Percentiles rank a stretch among this genome's conserved stretches.
phyloP scores from a whole-genome alignment of 1,284 basidiomycete species.

The Tremellales sp. region DNA sequence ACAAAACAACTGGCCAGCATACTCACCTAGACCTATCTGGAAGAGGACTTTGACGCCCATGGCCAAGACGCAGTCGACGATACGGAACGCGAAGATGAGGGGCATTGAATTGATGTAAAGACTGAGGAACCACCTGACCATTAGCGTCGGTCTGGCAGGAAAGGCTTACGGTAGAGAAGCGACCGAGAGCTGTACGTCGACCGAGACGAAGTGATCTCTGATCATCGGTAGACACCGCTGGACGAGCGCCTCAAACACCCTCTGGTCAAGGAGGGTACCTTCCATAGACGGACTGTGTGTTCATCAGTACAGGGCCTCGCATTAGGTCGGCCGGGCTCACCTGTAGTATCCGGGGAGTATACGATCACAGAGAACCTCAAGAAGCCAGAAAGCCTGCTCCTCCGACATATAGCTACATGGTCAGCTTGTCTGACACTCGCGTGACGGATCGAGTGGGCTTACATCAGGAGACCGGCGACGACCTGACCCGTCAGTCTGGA shows the following conservation, averaged over 20 bases:
- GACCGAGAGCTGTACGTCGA: slow-evolving; percentile 95
- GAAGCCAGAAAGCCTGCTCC: slow-evolving; percentile 96
- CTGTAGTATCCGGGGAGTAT: slow-evolving; percentile 96
- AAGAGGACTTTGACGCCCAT: slow-evolving; percentile 99
- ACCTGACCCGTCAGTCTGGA: slow-evolving; percentile 18
- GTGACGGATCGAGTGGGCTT: slow-evolving; percentile 3
- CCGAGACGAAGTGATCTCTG: slow-evolving; percentile 83
- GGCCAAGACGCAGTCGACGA: slow-evolving; percentile 98
- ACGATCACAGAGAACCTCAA: slow-evolving; percentile 91
- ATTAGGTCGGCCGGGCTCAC: slow-evolving; percentile 51
- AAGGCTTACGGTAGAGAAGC: slow-evolving; percentile 73
- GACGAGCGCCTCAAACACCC: slow-evolving; percentile 97
- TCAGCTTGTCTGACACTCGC: slow-evolving; percentile 15
- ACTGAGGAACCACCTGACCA: slow-evolving; percentile 81
- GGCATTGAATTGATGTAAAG: slow-evolving; percentile 98
- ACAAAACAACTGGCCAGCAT: too few relatives aligned
- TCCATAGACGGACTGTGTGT: slow-evolving; percentile 88
- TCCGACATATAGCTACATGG: slow-evolving; percentile 92
- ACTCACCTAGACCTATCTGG: slow-evolving; percentile 57
- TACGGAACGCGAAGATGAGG: slow-evolving; percentile 96
- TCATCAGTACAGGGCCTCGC: slow-evolving; percentile 2
- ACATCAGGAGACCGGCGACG: slow-evolving; percentile 39
- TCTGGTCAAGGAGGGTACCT: slow-evolving; percentile 93
- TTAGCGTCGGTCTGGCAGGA: not conserved
- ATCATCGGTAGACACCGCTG: slow-evolving; percentile 84